These are phyloP conservation scores for Straminergon stramineum DNA, from an alignment of 225 moss, liverwort and hornwort species.

Conservation along the genomic window DNA sequence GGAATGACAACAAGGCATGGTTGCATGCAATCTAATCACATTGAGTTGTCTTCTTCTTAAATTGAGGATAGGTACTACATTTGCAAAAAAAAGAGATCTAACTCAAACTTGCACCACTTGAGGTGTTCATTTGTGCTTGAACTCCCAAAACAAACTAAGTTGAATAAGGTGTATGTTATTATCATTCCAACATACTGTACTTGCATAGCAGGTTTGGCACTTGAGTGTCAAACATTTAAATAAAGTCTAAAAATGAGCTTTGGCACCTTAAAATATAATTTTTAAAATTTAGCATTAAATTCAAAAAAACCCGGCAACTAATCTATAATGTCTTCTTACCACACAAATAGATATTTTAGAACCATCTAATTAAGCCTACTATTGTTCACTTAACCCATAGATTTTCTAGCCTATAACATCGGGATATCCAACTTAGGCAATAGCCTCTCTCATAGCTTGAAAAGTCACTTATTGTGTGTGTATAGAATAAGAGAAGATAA, in stretches of 20 bases:
- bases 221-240: not conserved
- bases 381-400: accelerated
- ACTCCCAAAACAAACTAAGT: not conserved
- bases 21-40: not conserved
- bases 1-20: not conserved
- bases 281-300: accelerated
- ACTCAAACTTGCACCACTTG: not conserved
- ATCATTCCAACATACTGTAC: not conserved
- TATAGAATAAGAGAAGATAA: not conserved
- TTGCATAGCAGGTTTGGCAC: accelerated
- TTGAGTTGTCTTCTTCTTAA: not conserved
- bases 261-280: not conserved
- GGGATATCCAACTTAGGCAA: accelerated
- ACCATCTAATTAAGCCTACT: not conserved
- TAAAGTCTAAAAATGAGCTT: not conserved
- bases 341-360: not conserved
- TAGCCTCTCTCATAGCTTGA: not conserved
- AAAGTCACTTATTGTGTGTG: accelerated
- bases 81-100: not conserved
- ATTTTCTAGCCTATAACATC: accelerated
- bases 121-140: not conserved
- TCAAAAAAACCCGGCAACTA: not conserved
- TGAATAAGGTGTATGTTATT: not conserved
- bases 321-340: not conserved
- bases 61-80: not conserved